phyloP scores from a whole-genome alignment of 2,329 filamentous ascomycete genomes.

The Monosporascus ibericus region DNA sequence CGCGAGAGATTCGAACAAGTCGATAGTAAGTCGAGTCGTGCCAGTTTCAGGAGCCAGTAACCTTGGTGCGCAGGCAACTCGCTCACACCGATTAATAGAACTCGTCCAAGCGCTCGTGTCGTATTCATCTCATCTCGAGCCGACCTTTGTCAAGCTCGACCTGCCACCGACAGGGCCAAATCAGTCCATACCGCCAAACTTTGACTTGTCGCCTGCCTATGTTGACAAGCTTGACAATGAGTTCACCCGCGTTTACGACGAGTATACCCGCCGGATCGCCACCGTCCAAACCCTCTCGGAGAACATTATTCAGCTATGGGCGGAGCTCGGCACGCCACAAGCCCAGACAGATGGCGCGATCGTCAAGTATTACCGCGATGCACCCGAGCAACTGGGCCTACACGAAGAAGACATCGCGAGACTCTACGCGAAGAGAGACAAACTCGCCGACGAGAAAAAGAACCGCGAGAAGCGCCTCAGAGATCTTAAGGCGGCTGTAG shows the following conservation, averaged over 20 bases:
- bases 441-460: conserved; percentile 82
- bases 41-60: neutral
- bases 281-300: conserved; percentile 70
- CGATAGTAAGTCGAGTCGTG: conserved; percentile 59
- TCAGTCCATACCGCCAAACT: conserved; percentile 70
- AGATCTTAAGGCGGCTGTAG: conserved; percentile 72
- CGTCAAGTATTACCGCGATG: conserved; percentile 81
- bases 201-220: conserved; percentile 89
- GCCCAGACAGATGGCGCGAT: conserved; percentile 84
- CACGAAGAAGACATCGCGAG: conserved; percentile 78
- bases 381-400: conserved; percentile 88
- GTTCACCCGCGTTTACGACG: conserved; percentile 92
- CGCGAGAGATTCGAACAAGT: conserved; percentile 92
- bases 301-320: conserved; percentile 91
- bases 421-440: conserved; percentile 70
- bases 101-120: conserved; percentile 90
- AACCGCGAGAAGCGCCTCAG: conserved; percentile 69
- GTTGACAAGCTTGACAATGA: conserved; percentile 81
- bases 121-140: conserved; percentile 91
- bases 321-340: conserved; percentile 88
- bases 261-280: conserved; percentile 79
- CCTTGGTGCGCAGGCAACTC: neutral
- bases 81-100: conserved; percentile 45
- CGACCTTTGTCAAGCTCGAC: conserved; percentile 77
- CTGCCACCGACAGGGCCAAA: conserved; percentile 78